Percentiles rank a stretch among this genome's conserved stretches.
phyloP scores from a whole-genome alignment of 2,329 filamentous ascomycete genomes.

The Gyromitra esculenta region DNA sequence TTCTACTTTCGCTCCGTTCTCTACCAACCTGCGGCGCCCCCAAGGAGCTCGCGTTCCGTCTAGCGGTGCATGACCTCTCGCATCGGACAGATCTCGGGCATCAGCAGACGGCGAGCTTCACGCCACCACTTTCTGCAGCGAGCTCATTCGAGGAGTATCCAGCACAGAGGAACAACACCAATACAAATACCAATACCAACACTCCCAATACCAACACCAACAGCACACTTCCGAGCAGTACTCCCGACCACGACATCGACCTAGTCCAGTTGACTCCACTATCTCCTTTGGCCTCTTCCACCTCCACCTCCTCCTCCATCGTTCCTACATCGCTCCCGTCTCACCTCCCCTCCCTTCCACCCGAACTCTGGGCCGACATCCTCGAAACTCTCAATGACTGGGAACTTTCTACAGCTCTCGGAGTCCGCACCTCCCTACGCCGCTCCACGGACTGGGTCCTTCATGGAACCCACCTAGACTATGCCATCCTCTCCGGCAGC shows the following conservation, averaged over 20 bases:
- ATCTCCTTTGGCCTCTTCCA: slow-evolving; percentile 2
- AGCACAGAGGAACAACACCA: slow-evolving; percentile 20
- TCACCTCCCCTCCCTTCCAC: slow-evolving; percentile 67
- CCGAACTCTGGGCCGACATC: slow-evolving; percentile 89
- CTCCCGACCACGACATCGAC: slow-evolving; percentile 31
- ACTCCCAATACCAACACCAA: slow-evolving; percentile 41
- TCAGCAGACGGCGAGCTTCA: slow-evolving; percentile 38
- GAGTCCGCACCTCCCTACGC: slow-evolving; percentile 79
- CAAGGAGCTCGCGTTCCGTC: slow-evolving; percentile 52
- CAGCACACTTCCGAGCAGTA: slow-evolving; percentile 6
- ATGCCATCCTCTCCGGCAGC: slow-evolving; percentile 79
- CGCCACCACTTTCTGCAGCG: slow-evolving; percentile 42
- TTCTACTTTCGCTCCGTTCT: slow-evolving; percentile 54
- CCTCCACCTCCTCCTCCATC: neutral
- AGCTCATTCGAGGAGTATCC: slow-evolving; percentile 41
- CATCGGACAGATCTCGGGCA: slow-evolving; percentile 50
- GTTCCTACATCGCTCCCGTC: neutral
- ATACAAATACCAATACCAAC: slow-evolving; percentile 40
- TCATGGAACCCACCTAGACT: slow-evolving; percentile 78
- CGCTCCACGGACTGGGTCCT: slow-evolving; percentile 76
- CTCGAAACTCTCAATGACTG: slow-evolving; percentile 86
- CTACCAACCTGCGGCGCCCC: slow-evolving; percentile 51
- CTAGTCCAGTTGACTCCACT: slow-evolving; percentile 11
- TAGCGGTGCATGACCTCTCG: slow-evolving; percentile 55
- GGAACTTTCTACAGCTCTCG: slow-evolving; percentile 84